Conservation (phyloP, 108 stramenopile species). For the Pinguiococcus pyrenoidosus region DNA sequence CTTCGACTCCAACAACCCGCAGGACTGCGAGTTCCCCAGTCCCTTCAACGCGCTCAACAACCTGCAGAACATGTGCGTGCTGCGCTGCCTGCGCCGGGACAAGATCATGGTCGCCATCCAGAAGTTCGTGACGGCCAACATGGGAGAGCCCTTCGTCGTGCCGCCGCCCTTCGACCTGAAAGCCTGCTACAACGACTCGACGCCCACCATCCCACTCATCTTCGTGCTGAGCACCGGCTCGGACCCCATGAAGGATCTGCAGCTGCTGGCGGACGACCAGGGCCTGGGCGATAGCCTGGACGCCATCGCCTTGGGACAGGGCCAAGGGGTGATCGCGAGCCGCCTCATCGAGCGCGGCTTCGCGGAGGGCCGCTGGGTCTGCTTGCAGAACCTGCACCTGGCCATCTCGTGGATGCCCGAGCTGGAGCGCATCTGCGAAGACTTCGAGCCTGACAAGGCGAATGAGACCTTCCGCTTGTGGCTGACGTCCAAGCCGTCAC, state of each 20-base stretch:
- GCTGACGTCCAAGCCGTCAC: constrained; percentile 50
- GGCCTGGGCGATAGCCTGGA: constrained; percentile 24
- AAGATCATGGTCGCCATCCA: constrained; percentile 44
- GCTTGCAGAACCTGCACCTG: constrained; percentile 44
- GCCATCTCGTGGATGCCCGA: constrained; percentile 45
- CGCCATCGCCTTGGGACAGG: constrained; percentile 47
- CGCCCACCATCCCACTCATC: constrained; percentile 40
- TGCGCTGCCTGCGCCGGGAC: constrained; percentile 42
- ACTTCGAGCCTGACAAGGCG: constrained; percentile 31
- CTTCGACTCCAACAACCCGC: constrained; percentile 38
- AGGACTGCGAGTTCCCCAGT: constrained; percentile 26
- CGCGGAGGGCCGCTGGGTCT: constrained; percentile 40
- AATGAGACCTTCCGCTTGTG: constrained; percentile 44
- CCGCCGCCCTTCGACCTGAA: constrained; percentile 47
- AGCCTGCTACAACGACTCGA: constrained; percentile 35
- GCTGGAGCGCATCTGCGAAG: constrained; percentile 47
- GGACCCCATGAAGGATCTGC: constrained; percentile 48
- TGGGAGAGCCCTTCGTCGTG: constrained; percentile 39
- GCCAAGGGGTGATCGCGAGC: constrained; percentile 41
- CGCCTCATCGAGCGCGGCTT: constrained; percentile 32
- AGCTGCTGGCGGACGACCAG: constrained; percentile 31
- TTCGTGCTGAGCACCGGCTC: constrained; percentile 48
- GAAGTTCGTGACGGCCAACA: constrained; percentile 31
- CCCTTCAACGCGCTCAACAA: constrained; percentile 20
- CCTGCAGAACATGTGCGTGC: constrained; percentile 34